phyloP scores from a whole-genome alignment of 441 rosid species.

The Mallotus repandus region DNA sequence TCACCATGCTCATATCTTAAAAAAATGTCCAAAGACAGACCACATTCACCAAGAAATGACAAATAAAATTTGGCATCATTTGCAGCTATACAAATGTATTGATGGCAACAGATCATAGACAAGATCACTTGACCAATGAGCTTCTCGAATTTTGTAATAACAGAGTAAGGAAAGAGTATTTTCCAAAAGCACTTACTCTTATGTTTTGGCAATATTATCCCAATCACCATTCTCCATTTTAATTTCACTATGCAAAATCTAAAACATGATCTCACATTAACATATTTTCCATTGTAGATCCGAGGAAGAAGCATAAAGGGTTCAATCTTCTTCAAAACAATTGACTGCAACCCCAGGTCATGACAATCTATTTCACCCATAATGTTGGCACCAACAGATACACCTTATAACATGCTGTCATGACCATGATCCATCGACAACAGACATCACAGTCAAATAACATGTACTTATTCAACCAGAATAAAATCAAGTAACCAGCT shows the following conservation, averaged over 20 bases:
- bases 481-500: neutral
- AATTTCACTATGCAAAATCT: neutral
- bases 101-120: neutral
- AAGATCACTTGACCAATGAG: conserved; percentile 4
- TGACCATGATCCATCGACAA: conserved; percentile 6
- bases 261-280: neutral
- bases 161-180: neutral
- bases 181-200: neutral
- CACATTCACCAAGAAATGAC: neutral
- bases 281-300: neutral
- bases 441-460: neutral
- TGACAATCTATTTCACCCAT: neutral
- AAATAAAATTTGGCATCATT: neutral
- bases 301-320: too few species aligned
- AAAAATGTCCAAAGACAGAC: neutral
- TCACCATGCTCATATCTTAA: neutral
- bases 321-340: neutral
- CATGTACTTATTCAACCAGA: neutral
- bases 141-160: neutral
- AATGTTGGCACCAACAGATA: neutral
- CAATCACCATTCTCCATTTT: neutral
- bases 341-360: neutral
- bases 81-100: neutral
- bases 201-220: neutral
- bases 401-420: neutral